Evolutionary conservation across 2,329 filamentous ascomycete species (phyloP), one percentile per base, ranked within the genome.

Genomic region (Aschersonia sp.): DNA sequence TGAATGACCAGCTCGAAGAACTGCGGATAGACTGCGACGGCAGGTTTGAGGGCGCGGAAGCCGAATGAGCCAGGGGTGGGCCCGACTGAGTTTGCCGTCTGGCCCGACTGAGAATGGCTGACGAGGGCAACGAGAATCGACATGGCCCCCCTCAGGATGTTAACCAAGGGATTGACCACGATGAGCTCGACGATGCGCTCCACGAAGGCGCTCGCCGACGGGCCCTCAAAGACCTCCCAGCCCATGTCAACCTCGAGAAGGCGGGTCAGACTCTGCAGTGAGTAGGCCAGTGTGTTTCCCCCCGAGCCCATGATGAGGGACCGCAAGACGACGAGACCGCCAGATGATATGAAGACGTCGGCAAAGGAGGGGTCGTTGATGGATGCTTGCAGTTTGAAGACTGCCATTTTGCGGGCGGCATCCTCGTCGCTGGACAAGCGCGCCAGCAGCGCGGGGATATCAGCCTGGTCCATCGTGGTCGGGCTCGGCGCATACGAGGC

Each of bases 281-380:
- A 87, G 67, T 98, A 98, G 51, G 92, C 92, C 60, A 98, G 73
- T 1, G 92, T 97, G 65, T 98, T 98, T 49, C 92, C 92, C 49
- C 79, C 85, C 32, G 89, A 82, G 54, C 79, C 78, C 72, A 97
- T 80, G 53, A 92, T 87, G 47, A 97, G 73, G 48, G 85, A 81
- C 47, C 87, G 80, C 57, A 98, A 70, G 55, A 90, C 81, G 54
- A 81, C 74, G 53, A 97, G 73, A 4, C 92, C 92, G 49, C 88
- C 88, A 45, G 88, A 85, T 46, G 84, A 81, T 52, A 97, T 94
- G 69, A 98, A 98, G 56, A 94, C 81, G 64, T 97, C 92, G 58
- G 92, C 92, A 64, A 97, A 97, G 45, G 88, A 84, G 30, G 90
- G 90, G 66, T 98, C 92, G 62, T 89, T 90, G 66, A 98, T 95